These are phyloP conservation scores for Leccinum variicolor DNA, from an alignment of 768 basidiomycete genomes.

Conservation along the genomic window DNA sequence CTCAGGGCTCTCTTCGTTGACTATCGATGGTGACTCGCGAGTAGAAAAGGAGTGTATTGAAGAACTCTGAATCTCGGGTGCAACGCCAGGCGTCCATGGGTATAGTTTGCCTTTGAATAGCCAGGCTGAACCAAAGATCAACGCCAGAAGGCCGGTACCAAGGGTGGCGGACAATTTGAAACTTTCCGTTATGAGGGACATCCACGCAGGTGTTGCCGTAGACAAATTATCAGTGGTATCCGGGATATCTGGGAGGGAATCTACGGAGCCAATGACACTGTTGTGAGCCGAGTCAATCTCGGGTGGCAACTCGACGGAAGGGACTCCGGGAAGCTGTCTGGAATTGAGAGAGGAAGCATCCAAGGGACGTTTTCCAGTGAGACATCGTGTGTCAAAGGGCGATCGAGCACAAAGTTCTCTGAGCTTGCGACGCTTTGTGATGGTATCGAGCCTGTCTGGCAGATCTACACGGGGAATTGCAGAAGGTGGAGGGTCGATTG, in stretches of 20 bases:
- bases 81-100: background rate
- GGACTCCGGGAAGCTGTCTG: slow-evolving; percentile 60
- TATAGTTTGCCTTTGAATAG: slow-evolving; percentile 22
- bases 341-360: slow-evolving; percentile 48
- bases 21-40: background rate
- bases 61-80: background rate
- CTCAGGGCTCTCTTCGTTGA: slow-evolving; percentile 2
- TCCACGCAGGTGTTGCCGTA: slow-evolving; percentile 10
- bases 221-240: slow-evolving; percentile 18
- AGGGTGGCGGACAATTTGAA: slow-evolving; percentile 14
- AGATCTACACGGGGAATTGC: slow-evolving; percentile 30
- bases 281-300: slow-evolving; percentile 12
- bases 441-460: slow-evolving; percentile 40
- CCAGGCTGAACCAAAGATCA: slow-evolving; percentile 22
- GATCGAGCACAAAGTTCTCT: slow-evolving; percentile 38
- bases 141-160: slow-evolving; percentile 23
- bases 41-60: background rate
- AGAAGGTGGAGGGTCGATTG: slow-evolving; percentile 37
- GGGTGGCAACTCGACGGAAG: slow-evolving; percentile 33
- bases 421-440: slow-evolving; percentile 44
- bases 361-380: slow-evolving; percentile 57
- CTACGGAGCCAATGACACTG: slow-evolving; percentile 10
- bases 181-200: slow-evolving; percentile 10
- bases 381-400: slow-evolving; percentile 51
- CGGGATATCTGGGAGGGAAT: slow-evolving; percentile 14